Evolutionary conservation across 2,329 filamentous ascomycete genomes (phyloP), one percentile per base, ranked within the genome.

Genomic region (Penicillium palitans): DNA sequence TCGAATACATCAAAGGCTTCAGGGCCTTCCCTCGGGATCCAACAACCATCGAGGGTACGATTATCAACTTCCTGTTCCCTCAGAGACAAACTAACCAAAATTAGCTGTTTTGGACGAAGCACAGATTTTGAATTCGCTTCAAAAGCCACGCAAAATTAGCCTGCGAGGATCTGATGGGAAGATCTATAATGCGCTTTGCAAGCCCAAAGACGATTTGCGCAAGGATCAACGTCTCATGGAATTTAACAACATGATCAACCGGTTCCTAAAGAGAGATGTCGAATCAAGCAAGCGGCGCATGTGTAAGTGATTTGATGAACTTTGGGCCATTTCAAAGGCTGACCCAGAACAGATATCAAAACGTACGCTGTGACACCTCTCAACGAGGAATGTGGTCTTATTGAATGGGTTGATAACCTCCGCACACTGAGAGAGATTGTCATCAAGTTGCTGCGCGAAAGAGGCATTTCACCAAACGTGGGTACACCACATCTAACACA

Each of bases 181-280:
- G 58, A 83, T 84, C 19, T 99, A 99, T 73, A 90, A 91, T 63
- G 84, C 99, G 8, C 83, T 99, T 56, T 96, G 96, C 80, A 99
- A 99, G 71, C 96, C 95, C 9, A 98, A 98, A 74, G 95, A 99
- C 72, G 96, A 99, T 73, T 84, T 99, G 25, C 89, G 95, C 51
- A 99, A 96, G 65, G 96, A 99, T 69, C 93, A 98, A 74, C 91
- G 95, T 52, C 86, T 99, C 21, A 99, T 99, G 93, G 96, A 99
- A 72, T 99, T 99, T 81, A 99, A 98, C 73, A 87, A 89, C 46
- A 95, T 98, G 85, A 98, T 99, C 79, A 99, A 99, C 73, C 85
- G 95, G 59, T 91, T 93, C 3, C 78, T 99, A 57, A 96, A 97
- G 72, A 87, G 90, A 61, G 93, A 98, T 69, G 88, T 93, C 2